Conservation (phyloP, 208 protist genomes). For the Lotmaria passim region DNA sequence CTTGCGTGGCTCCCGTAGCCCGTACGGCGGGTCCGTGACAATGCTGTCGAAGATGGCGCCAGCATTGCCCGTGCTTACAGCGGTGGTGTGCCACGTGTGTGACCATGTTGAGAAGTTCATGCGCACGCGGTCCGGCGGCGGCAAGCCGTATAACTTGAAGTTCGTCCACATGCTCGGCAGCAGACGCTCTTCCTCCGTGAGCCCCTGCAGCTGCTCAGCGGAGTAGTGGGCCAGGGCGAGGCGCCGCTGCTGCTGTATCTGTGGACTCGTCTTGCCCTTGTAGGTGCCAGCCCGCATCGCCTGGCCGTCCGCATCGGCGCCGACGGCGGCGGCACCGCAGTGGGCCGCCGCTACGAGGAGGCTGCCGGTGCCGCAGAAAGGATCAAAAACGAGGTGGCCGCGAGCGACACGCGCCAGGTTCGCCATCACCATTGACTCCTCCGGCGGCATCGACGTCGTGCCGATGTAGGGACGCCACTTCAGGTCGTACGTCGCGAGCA, state of each 20-base stretch:
- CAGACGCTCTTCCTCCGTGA: conserved; percentile 50
- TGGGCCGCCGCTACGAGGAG: conserved; percentile 86
- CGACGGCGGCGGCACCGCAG: conserved; percentile 87
- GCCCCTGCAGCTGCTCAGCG: conserved; percentile 26
- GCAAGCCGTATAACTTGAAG: conserved; percentile 87
- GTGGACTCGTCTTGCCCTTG: conserved; percentile 56
- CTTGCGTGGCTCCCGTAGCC: conserved; percentile 80
- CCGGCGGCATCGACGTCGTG: conserved; percentile 96
- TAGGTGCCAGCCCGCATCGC: conserved; percentile 76
- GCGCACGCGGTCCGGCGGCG: conserved; percentile 70
- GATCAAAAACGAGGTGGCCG: conserved; percentile 85
- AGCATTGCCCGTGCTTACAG: background rate
- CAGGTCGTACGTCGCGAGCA: conserved; percentile 84
- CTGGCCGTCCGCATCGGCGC: conserved; percentile 90
- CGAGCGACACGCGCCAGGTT: conserved; percentile 80
- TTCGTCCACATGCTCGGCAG: conserved; percentile 80
- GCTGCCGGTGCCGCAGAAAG: conserved; percentile 94
- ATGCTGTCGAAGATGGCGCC: conserved; percentile 91
- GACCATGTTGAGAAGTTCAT: conserved; percentile 87
- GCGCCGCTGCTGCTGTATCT: conserved; percentile 73
- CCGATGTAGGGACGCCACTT: conserved; percentile 92
- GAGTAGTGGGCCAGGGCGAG: conserved; percentile 53
- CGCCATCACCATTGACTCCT: conserved; percentile 92
- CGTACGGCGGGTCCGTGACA: conserved; percentile 93
- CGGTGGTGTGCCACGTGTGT: conserved; percentile 29